Percentiles rank a stretch among this genome's conserved stretches.
These are phyloP conservation scores for Backusella morwellensis DNA, from an alignment of 192 early-diverging fungal species.

Conservation along the genomic window DNA sequence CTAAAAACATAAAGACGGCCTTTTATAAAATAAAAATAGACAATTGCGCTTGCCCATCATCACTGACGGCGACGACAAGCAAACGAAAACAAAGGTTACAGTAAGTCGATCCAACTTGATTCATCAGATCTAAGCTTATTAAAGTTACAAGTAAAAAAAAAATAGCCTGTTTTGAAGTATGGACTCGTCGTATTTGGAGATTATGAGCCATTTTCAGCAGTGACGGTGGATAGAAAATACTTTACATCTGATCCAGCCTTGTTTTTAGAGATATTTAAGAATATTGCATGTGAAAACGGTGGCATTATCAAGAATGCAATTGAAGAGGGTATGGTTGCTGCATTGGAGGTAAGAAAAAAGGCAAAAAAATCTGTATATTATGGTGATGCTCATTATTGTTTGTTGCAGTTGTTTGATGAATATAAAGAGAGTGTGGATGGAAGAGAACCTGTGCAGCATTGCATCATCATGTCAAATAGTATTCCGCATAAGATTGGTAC, in stretches of 20 bases:
- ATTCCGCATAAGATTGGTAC: slow-evolving; percentile 43
- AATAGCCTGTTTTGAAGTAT: slow-evolving; percentile 52
- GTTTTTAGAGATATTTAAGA: slow-evolving; percentile 44
- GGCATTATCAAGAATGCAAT: slow-evolving; percentile 60
- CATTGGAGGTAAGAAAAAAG: slow-evolving; percentile 48
- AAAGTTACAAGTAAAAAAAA: not conserved
- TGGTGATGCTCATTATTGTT: too few species aligned
- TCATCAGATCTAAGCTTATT: slow-evolving; percentile 7
- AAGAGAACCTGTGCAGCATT: slow-evolving; percentile 45
- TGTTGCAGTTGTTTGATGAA: slow-evolving; percentile 50
- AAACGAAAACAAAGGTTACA: slow-evolving; percentile 48
- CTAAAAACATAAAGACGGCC: not conserved
- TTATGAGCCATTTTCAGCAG: slow-evolving; percentile 46
- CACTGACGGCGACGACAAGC: slow-evolving; percentile 43
- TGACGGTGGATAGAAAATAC: slow-evolving; percentile 49
- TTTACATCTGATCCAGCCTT: slow-evolving; percentile 47
- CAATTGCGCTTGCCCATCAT: slow-evolving; percentile 50
- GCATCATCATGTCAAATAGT: slow-evolving; percentile 56
- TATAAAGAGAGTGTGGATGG: slow-evolving; percentile 29
- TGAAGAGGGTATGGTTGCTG: slow-evolving; percentile 59
- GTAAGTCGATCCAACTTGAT: slow-evolving; percentile 31
- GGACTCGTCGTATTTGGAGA: slow-evolving; percentile 56
- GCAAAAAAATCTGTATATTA: not conserved
- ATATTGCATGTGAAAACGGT: slow-evolving; percentile 48
- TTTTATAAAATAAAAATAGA: slow-evolving; percentile 25